These are phyloP conservation scores for Fusarium hainanense DNA, from an alignment of 2,329 filamentous ascomycete genomes.

Conservation along the genomic window DNA sequence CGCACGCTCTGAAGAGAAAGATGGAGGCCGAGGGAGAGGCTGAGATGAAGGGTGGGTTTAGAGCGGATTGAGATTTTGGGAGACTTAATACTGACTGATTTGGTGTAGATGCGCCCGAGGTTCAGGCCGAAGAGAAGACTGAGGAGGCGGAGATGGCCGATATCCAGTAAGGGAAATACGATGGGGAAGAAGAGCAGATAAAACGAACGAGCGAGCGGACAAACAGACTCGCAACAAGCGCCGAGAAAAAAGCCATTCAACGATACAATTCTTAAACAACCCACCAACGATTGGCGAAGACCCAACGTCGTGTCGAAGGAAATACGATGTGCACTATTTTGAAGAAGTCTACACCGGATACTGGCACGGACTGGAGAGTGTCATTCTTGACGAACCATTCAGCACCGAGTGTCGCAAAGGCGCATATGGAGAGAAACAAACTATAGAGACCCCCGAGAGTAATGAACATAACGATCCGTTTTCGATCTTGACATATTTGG, in stretches of 20 bases:
- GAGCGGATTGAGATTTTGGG: constrained; percentile 1
- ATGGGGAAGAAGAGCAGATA: neutral
- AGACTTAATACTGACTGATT: constrained; percentile 11
- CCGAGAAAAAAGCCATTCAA: neutral
- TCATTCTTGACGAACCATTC: neutral
- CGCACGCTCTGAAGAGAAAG: constrained; percentile 64
- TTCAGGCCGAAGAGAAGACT: constrained; percentile 18
- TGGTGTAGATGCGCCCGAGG: constrained; percentile 41
- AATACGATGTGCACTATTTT: neutral
- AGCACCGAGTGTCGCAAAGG: neutral
- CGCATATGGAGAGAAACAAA: constrained; percentile 5
- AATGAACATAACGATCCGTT: constrained; percentile 23
- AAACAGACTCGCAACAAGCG: neutral
- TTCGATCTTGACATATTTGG: neutral
- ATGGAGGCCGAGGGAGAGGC: constrained; percentile 62
- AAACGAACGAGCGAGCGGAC: constrained; percentile 1
- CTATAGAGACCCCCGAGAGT: constrained; percentile 5
- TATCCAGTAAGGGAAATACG: constrained; percentile 35
- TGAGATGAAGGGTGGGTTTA: constrained; percentile 59
- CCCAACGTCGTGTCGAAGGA: neutral
- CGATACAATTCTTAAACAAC: constrained; percentile 5
- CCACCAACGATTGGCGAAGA: neutral
- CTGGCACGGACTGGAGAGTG: neutral
- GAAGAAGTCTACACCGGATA: neutral
- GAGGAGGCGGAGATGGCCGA: constrained; percentile 47